A percentile compares a stretch with the other conserved stretches of the same genome.
Evolutionary conservation across 2,329 filamentous ascomycete species (phyloP).

Genomic region (Hortaea werneckii): DNA sequence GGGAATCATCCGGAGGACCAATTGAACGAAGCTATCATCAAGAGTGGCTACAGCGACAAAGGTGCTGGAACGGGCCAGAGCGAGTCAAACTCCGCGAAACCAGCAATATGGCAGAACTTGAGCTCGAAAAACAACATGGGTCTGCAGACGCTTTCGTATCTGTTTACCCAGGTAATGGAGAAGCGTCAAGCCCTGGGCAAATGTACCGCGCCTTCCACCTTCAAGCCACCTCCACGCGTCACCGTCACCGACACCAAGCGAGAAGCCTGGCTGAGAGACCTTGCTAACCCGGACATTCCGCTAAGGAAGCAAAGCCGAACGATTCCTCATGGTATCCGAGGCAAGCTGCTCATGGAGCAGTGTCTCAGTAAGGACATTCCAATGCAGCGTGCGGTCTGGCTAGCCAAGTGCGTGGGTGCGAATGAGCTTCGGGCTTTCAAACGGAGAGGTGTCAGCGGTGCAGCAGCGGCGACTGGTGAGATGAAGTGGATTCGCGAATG

Average conservation of each 20-base stretch:
- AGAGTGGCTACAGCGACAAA: slow-evolving; percentile 76
- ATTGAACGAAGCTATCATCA: slow-evolving; percentile 69
- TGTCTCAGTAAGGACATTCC: slow-evolving; percentile 86
- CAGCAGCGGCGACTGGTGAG: slow-evolving; percentile 68
- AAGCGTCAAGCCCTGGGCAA: slow-evolving; percentile 68
- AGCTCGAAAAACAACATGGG: slow-evolving; percentile 67
- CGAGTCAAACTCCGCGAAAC: slow-evolving; percentile 68
- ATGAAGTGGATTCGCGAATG: slow-evolving; percentile 89
- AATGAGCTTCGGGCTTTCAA: slow-evolving; percentile 89
- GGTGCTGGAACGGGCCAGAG: slow-evolving; percentile 48
- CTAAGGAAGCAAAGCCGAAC: slow-evolving; percentile 79
- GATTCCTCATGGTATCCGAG: slow-evolving; percentile 87
- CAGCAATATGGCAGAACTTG: slow-evolving; percentile 62
- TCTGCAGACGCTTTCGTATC: slow-evolving; percentile 66
- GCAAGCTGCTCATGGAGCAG: slow-evolving; percentile 80
- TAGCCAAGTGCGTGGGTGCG: slow-evolving; percentile 90
- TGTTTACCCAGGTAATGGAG: slow-evolving; percentile 73
- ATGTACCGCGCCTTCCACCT: slow-evolving; percentile 69
- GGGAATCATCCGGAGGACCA: slow-evolving; percentile 83
- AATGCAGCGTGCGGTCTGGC: slow-evolving; percentile 79
- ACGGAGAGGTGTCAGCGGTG: slow-evolving; percentile 70
- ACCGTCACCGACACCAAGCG: slow-evolving; percentile 93
- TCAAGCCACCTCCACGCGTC: slow-evolving; percentile 89
- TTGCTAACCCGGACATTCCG: slow-evolving; percentile 75
- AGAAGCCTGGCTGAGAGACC: slow-evolving; percentile 84